Base-by-base conservation (phyloP, 768 basidiomycete species). In the Cyathus striatus region DNA sequence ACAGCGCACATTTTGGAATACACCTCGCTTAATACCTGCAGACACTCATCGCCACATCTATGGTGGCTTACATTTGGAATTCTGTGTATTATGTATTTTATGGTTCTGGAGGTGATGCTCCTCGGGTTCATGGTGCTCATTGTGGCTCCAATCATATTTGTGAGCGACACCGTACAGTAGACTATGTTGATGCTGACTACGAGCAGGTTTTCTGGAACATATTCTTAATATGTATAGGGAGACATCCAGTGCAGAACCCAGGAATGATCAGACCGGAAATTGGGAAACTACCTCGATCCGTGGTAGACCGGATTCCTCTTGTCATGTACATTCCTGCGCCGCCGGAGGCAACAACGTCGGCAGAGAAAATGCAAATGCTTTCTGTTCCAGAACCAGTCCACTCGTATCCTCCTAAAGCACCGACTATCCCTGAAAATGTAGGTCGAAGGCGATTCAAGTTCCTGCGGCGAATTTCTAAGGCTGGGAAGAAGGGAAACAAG, bases 61-160 rank as follows among this genome's bases (percentile, higher is more conserved):
- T 92, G 89, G 89, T 92, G 87, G 86, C 76, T 90, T 36, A 79
- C 77, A 17, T 90, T 92, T 57, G 83, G 78, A 25, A 82, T 91
- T 51, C 65, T 91, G 12, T 81, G 84, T 62, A 78, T 86, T 32
- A 81, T 86, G 68, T 92, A 91, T 55, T 53, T 90, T 42, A 80
- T 85, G 71, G 72, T 78, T 5, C 53, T 71, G 21, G 71, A 91
- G 60, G 80, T 91, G 38, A 59, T 90, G 43, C 50, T 90, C 4
- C 74, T 92, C 13, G 86, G 83, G 20, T 67, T 90, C 46, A 66
- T 89, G 9, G 80, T 92, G 23, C 85, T 92, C 58, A 72, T 91
- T 42, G 61, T 92, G 44, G 82, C 85, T 1, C 89, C 89, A 0
- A 76, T 91, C 41, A 61, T 90, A 46, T 85, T 85, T 63, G 89